phyloP scores from a whole-genome alignment of 179 eudicot species.

The Beta lomatogona region DNA sequence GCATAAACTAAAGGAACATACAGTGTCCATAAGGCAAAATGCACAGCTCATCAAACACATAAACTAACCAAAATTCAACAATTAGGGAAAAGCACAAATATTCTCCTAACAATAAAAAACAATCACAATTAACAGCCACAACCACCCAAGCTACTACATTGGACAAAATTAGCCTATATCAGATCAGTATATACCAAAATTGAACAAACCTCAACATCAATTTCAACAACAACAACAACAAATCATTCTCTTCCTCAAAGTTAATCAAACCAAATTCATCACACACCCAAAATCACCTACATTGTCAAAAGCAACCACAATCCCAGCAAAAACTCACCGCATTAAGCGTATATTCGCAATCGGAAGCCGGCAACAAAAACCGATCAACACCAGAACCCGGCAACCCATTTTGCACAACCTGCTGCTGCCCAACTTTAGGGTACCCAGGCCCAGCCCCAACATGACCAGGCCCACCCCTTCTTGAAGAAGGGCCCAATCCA shows the following conservation, averaged over 20 bases:
- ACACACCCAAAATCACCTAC: background rate
- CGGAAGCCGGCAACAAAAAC: slow-evolving; percentile 90
- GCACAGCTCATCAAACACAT: background rate
- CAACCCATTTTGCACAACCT: slow-evolving; percentile 41
- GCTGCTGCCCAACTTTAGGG: slow-evolving; percentile 31
- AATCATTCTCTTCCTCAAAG: background rate
- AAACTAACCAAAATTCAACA: background rate
- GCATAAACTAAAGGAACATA: background rate
- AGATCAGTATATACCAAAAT: background rate
- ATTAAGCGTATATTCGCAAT: slow-evolving; percentile 77
- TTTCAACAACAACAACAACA: background rate
- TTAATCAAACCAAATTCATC: background rate
- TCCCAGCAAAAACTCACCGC: slow-evolving; percentile 45
- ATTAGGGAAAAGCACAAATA: background rate
- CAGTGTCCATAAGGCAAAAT: slow-evolving; percentile 2
- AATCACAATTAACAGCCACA: background rate
- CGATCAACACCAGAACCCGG: slow-evolving; percentile 47
- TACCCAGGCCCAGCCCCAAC: slow-evolving; percentile 37
- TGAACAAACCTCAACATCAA: background rate
- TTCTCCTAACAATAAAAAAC: background rate
- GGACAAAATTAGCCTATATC: background rate
- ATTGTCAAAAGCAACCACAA: slow-evolving; percentile 1
- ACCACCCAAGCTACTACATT: background rate
- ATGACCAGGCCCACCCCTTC: slow-evolving; percentile 14
- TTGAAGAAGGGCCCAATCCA: slow-evolving; percentile 49